Conservation (phyloP, 371 early-diverging fungal species). For the Mucor circinelloides region DNA sequence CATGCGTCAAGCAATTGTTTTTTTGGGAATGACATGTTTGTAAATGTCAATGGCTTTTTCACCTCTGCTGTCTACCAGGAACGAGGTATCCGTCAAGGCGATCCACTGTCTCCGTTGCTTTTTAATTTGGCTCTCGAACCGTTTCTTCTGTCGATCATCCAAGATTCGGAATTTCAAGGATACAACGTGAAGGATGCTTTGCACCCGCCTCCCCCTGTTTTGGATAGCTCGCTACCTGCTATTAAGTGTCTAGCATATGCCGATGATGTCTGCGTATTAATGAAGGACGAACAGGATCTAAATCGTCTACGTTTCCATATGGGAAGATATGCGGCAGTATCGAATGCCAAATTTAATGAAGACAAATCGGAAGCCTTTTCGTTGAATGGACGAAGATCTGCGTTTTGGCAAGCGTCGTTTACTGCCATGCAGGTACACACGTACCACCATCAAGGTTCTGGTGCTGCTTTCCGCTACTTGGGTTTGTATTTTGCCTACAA, state of each 20-base stretch:
- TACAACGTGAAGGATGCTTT: neutral
- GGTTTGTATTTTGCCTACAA: slow-evolving; percentile 2
- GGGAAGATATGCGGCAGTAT: neutral
- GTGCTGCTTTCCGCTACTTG: neutral
- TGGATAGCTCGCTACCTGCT: no score
- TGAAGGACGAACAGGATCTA: neutral
- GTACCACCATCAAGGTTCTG: neutral
- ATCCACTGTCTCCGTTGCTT: slow-evolving; percentile 23
- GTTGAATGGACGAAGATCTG: neutral
- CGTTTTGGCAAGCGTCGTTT: neutral
- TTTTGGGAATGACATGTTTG: slow-evolving; percentile 1
- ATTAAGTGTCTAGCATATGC: neutral
- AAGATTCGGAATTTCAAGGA: neutral
- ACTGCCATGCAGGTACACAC: neutral
- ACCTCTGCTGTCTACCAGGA: slow-evolving; percentile 1
- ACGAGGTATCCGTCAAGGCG: slow-evolving; percentile 27
- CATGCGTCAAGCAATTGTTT: slow-evolving; percentile 3
- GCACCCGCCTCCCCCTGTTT: neutral
- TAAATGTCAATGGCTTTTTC: slow-evolving; percentile 21
- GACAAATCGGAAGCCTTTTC: slow-evolving; percentile 15
- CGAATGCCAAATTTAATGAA: slow-evolving; percentile 19
- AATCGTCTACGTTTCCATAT: neutral
- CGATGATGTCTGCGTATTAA: slow-evolving; percentile 10
- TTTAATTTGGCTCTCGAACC: slow-evolving; percentile 28
- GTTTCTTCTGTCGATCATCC: neutral